Percentiles rank a stretch among this genome's conserved stretches.
Evolutionary conservation across 306 rosid species (phyloP).

Genomic region (Cucumis melo): DNA sequence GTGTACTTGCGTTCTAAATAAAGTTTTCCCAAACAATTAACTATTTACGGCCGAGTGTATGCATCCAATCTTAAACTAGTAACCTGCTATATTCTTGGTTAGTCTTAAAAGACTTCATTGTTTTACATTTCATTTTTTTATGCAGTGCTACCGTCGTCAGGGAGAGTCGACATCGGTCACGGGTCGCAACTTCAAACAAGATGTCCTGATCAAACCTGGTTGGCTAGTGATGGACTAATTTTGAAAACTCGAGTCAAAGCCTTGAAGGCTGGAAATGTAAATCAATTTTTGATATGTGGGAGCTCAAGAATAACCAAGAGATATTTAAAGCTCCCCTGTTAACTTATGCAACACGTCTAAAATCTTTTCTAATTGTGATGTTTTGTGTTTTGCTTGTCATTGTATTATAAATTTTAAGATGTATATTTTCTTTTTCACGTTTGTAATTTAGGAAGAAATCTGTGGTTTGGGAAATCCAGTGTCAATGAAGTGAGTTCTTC

Average conservation of each 20-base stretch:
- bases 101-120: not conserved
- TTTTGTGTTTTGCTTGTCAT: not conserved
- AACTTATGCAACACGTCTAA: not conserved
- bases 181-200: slow-evolving; percentile 81
- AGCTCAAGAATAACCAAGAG: not conserved
- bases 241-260: not conserved
- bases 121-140: slow-evolving; percentile 11
- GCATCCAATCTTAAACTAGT: not conserved
- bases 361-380: not conserved
- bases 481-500: not conserved
- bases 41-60: not conserved
- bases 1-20: too few species aligned
- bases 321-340: not conserved
- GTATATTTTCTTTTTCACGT: not conserved
- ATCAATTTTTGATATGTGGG: not conserved
- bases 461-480: not conserved
- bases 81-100: not conserved
- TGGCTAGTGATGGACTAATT: slow-evolving; percentile 77
- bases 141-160: slow-evolving; percentile 93
- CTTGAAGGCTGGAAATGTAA: not conserved
- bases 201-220: slow-evolving; percentile 65
- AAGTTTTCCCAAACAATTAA: not conserved
- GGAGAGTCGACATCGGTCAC: slow-evolving; percentile 85
- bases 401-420: not conserved
- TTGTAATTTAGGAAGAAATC: not conserved